Percentiles rank a stretch among this genome's conserved stretches.
These are phyloP conservation scores for Leishmania mexicana DNA, from an alignment of 208 protist genomes.

Conservation along the genomic window DNA sequence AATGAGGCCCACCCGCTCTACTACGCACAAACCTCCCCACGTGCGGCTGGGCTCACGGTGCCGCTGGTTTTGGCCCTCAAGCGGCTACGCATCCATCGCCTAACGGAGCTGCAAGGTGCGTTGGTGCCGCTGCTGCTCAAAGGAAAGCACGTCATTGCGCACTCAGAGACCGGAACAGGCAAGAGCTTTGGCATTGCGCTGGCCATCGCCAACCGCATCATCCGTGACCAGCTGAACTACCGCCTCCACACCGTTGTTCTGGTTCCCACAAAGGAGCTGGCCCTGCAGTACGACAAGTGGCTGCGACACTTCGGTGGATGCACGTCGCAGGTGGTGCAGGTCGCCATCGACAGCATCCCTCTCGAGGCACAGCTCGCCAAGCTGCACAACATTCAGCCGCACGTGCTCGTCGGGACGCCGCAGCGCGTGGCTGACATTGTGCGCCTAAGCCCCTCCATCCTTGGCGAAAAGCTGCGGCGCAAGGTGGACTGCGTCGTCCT, in stretches of 20 bases:
- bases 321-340: conserved; percentile 81
- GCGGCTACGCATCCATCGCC: conserved; percentile 64
- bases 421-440: conserved; percentile 79
- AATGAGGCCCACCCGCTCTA: conserved; percentile 89
- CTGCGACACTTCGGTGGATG: conserved; percentile 81
- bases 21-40: conserved; percentile 74
- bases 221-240: conserved; percentile 84
- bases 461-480: conserved; percentile 86
- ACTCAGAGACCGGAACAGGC: conserved; percentile 87
- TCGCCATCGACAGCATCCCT: conserved; percentile 72
- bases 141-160: conserved; percentile 90
- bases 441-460: conserved; percentile 59
- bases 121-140: conserved; percentile 86
- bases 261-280: conserved; percentile 85
- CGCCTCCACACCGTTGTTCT: conserved; percentile 89
- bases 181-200: conserved; percentile 92
- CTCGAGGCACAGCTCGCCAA: conserved; percentile 78
- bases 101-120: conserved; percentile 88
- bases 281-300: conserved; percentile 92
- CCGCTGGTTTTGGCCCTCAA: conserved; percentile 72
- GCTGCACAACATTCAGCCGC: conserved; percentile 90
- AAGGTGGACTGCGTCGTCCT: conserved; percentile 92
- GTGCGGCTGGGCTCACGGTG: conserved; percentile 71
- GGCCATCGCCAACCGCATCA: conserved; percentile 82
- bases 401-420: conserved; percentile 89